Percentiles rank a stretch among this genome's conserved stretches.
These are phyloP conservation scores for Scheffersomyces stambukii DNA, from an alignment of 1,139 yeast species.

Conservation along the genomic window DNA sequence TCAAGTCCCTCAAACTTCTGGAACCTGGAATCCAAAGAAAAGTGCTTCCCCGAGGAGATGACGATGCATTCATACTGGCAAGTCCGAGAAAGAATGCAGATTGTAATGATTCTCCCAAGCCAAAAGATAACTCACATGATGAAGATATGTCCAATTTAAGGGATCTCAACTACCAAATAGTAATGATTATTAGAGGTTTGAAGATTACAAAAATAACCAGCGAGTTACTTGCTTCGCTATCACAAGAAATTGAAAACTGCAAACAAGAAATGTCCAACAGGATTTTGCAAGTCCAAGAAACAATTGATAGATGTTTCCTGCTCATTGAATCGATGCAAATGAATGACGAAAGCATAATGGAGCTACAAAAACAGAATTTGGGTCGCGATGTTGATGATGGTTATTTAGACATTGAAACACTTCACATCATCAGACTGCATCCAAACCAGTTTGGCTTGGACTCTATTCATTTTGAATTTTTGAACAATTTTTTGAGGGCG, in stretches of 20 bases:
- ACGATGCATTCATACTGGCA: slow-evolving; percentile 30
- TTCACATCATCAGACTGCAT: slow-evolving; percentile 30
- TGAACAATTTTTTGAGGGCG: slow-evolving; percentile 23
- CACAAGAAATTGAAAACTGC: slow-evolving; percentile 23
- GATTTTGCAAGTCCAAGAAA: slow-evolving; percentile 18
- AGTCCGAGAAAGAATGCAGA: slow-evolving; percentile 31
- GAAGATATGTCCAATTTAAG: slow-evolving; percentile 15
- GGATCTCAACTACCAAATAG: slow-evolving; percentile 36
- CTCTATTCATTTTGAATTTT: slow-evolving; percentile 29
- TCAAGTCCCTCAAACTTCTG: slow-evolving; percentile 17
- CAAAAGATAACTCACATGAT: background rate
- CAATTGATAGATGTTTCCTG: slow-evolving; percentile 24
- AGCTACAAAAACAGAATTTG: slow-evolving; percentile 26
- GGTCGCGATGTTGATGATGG: no score
- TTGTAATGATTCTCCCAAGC: no score
- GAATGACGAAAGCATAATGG: slow-evolving; percentile 30
- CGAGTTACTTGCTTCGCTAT: slow-evolving; percentile 22
- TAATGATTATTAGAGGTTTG: slow-evolving; percentile 31
- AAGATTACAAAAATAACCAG: slow-evolving; percentile 36
- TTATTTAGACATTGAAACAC: slow-evolving; percentile 37
- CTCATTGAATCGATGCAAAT: slow-evolving; percentile 26
- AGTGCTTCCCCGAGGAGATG: slow-evolving; percentile 11
- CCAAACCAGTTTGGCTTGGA: slow-evolving; percentile 42
- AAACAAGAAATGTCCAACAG: slow-evolving; percentile 25
- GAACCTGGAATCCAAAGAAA: slow-evolving; percentile 7